Percentiles rank a stretch among this genome's conserved stretches.
Evolutionary conservation across 202 grass and related monocot species (phyloP).

Genomic region (Tripidium arundinaceum): DNA sequence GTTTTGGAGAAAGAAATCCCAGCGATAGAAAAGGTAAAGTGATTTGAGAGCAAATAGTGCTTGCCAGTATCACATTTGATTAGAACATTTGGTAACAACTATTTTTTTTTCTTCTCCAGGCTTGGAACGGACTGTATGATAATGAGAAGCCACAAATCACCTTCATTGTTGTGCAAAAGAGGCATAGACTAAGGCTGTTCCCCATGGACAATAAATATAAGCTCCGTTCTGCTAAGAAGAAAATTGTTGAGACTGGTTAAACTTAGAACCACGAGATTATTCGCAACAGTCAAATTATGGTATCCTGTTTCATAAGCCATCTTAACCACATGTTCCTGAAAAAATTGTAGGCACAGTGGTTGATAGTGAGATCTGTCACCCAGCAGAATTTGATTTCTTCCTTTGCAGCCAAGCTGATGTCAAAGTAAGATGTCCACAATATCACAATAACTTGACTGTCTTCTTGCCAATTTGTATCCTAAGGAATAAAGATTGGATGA

Average conservation of each 20-base stretch:
- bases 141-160: constrained; percentile 50
- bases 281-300: neutral
- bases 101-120: constrained; percentile 18
- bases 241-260: neutral
- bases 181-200: constrained; percentile 68
- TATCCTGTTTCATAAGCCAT: neutral
- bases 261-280: neutral
- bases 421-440: constrained; percentile 27
- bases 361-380: constrained; percentile 67
- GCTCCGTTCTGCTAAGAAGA: neutral
- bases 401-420: constrained; percentile 55
- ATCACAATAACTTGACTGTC: neutral
- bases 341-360: constrained; percentile 57
- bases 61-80: neutral
- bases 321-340: constrained; percentile 6
- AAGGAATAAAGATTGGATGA: neutral
- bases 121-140: constrained; percentile 43
- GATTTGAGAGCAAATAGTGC: neutral
- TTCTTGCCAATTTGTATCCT: neutral
- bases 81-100: neutral
- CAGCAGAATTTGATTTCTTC: constrained; percentile 71
- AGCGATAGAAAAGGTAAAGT: constrained; percentile 32
- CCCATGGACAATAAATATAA: neutral
- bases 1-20: constrained; percentile 38
- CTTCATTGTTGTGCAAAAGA: constrained; percentile 79